Percentiles rank a stretch among this genome's conserved stretches.
Evolutionary conservation across 2,329 filamentous ascomycete species (phyloP).

Genomic region (Colletotrichum plurivorum): DNA sequence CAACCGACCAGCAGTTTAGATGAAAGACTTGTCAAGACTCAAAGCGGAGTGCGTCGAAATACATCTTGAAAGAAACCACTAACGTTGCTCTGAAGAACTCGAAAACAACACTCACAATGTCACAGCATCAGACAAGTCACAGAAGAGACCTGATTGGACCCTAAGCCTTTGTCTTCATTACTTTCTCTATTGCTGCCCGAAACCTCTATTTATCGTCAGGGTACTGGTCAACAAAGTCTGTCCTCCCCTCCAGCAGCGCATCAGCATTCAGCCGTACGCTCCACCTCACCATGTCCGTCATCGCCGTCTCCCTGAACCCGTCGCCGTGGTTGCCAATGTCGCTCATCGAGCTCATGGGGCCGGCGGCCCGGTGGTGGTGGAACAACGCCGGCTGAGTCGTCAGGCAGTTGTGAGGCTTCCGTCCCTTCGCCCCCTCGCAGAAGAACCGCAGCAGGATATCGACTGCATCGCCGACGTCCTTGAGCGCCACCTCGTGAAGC

Average conservation of each 20-base stretch:
- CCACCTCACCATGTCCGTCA: constrained; percentile 54
- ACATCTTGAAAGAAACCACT: too few relatives aligned
- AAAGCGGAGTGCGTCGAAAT: too few relatives aligned
- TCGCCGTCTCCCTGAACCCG: constrained; percentile 46
- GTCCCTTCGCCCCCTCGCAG: constrained; percentile 56
- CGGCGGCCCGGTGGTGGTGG: constrained; percentile 59
- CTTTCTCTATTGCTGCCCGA: neutral
- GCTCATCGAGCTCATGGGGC: constrained; percentile 50
- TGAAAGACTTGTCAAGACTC: too few relatives aligned
- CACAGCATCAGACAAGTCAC: too few relatives aligned
- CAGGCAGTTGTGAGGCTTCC: constrained; percentile 55
- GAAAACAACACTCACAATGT: too few relatives aligned
- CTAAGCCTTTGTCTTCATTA: neutral
- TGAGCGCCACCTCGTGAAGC: constrained; percentile 59
- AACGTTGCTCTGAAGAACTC: too few relatives aligned
- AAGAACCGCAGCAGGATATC: constrained; percentile 63
- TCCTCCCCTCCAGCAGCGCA: constrained; percentile 52
- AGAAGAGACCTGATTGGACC: too few relatives aligned
- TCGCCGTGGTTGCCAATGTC: constrained; percentile 54
- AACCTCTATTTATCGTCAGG: constrained; percentile 42
- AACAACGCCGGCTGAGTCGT: constrained; percentile 60
- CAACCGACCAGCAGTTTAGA: too few relatives aligned
- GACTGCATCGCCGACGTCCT: constrained; percentile 54
- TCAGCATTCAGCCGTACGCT: constrained; percentile 58
- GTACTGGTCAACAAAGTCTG: constrained; percentile 47